These are phyloP conservation scores for Apostasia shenzhenica DNA, from an alignment of 106 monocot species.

Conservation along the genomic window DNA sequence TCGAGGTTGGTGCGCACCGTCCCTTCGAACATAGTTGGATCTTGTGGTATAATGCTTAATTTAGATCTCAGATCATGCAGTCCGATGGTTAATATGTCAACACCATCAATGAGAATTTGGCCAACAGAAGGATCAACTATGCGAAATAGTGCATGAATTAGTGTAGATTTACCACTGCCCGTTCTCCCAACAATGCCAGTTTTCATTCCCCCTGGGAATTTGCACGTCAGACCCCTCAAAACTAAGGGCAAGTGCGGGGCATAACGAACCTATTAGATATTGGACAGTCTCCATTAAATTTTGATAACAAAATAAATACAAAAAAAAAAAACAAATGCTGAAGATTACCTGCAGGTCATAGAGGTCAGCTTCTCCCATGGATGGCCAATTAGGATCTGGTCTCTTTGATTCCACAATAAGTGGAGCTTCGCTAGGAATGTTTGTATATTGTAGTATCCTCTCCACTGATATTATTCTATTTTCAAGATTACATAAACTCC, in stretches of 20 bases:
- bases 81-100: conserved; percentile 65
- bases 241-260: conserved; percentile 78
- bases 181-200: conserved; percentile 49
- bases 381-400: conserved; percentile 52
- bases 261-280: conserved; percentile 46
- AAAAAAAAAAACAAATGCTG: neutral
- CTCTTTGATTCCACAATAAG: conserved; percentile 34
- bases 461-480: conserved; percentile 82
- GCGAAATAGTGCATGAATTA: conserved; percentile 70
- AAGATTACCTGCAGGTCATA: conserved; percentile 47
- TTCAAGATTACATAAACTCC: conserved; percentile 69
- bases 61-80: conserved; percentile 74
- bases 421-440: conserved; percentile 70
- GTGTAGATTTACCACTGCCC: conserved; percentile 50
- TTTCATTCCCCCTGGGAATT: conserved; percentile 51
- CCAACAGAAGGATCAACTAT: conserved; percentile 69
- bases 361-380: conserved; percentile 46
- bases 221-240: conserved; percentile 58
- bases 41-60: conserved; percentile 87
- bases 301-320: too few relatives aligned
- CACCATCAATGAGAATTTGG: conserved; percentile 48
- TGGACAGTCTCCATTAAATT: too few relatives aligned
- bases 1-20: conserved; percentile 70
- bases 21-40: conserved; percentile 94
- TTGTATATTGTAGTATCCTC: conserved; percentile 72